Conservation (phyloP, 164 flowering plant species). For the Saururus chinensis region DNA sequence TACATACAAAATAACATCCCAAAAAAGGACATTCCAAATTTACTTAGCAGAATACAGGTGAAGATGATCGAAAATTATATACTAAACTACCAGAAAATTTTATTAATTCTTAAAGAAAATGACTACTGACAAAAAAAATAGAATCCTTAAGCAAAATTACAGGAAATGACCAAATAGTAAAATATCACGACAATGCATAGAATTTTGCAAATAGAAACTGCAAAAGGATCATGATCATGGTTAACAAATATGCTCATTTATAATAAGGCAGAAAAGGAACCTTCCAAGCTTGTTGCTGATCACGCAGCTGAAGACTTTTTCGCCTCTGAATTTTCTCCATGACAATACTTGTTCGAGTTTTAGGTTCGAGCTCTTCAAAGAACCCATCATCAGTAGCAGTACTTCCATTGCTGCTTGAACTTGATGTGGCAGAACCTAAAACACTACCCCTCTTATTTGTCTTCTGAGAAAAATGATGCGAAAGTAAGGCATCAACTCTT, state of each 20-base stretch:
- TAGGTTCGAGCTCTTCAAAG: slow-evolving; percentile 57
- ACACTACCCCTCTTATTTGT: slow-evolving; percentile 20
- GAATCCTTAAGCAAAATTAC: too few species aligned
- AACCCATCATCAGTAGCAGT: slow-evolving; percentile 57
- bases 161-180: too few species aligned
- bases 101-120: neutral
- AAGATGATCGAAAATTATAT: too few species aligned
- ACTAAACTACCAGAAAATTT: neutral
- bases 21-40: too few species aligned
- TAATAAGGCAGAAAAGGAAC: slow-evolving; percentile 18
- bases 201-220: too few species aligned
- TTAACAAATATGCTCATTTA: neutral
- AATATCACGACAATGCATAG: too few species aligned
- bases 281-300: slow-evolving; percentile 82
- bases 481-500: slow-evolving; percentile 56
- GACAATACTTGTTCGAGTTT: slow-evolving; percentile 26
- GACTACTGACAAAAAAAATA: neutral
- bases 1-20: too few species aligned
- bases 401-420: slow-evolving; percentile 51
- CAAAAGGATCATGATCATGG: too few species aligned
- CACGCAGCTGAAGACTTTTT: slow-evolving; percentile 51
- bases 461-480: slow-evolving; percentile 45
- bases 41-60: too few species aligned
- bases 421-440: slow-evolving; percentile 28
- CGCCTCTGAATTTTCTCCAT: slow-evolving; percentile 48